Conservation (phyloP, 2,329 filamentous ascomycete genomes). For the Thelonectria olida region DNA sequence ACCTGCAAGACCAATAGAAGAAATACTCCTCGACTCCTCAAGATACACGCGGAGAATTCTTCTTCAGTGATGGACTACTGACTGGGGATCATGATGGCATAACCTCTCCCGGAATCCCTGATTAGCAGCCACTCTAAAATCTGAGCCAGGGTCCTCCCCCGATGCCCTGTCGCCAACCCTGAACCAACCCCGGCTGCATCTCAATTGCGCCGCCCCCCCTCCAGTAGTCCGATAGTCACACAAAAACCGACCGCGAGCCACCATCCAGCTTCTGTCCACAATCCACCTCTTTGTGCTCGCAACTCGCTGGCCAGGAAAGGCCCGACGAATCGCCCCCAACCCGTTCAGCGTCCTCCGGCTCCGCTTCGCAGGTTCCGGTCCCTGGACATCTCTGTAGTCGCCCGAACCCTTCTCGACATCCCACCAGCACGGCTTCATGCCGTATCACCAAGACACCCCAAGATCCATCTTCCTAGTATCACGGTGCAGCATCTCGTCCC, state of each 20-base stretch:
- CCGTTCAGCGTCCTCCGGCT: conserved; percentile 35
- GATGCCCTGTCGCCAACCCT: conserved; percentile 51
- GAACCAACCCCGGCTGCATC: conserved; percentile 54
- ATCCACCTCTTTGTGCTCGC: conserved; percentile 41
- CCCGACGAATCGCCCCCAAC: conserved; percentile 38
- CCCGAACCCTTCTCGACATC: conserved; percentile 55
- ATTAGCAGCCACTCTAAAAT: conserved; percentile 51
- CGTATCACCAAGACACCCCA: conserved; percentile 58
- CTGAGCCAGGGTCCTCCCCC: conserved; percentile 47
- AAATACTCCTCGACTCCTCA: conserved; percentile 32
- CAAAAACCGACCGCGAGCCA: conserved; percentile 58
- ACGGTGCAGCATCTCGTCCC: conserved; percentile 62
- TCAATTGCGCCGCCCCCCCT: conserved; percentile 50
- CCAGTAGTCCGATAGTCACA: conserved; percentile 55
- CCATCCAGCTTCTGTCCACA: conserved; percentile 46
- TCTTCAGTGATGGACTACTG: conserved; percentile 37
- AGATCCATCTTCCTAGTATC: conserved; percentile 58
- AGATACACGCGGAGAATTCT: conserved; percentile 50
- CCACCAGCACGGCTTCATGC: conserved; percentile 58
- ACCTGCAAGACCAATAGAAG: conserved; percentile 35
- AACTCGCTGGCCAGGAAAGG: conserved; percentile 39
- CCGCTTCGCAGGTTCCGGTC: conserved; percentile 44
- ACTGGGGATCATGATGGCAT: conserved; percentile 45
- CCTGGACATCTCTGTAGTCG: conserved; percentile 54
- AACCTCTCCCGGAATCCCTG: conserved; percentile 46